phyloP scores from a whole-genome alignment of 2,329 filamentous ascomycete species.

The Thielaviopsis populi region DNA sequence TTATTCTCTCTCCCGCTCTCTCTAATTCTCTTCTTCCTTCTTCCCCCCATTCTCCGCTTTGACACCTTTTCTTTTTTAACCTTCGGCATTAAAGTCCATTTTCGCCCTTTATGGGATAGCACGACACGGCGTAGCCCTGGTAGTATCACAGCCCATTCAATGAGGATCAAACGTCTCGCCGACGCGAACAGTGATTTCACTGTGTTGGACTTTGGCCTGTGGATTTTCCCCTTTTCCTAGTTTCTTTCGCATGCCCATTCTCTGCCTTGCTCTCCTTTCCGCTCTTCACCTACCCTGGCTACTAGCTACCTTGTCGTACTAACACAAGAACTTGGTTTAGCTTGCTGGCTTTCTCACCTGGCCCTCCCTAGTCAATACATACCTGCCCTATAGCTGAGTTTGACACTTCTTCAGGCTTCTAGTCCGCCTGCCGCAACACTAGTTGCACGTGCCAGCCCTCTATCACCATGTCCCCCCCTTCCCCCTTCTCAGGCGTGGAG shows the following conservation, averaged over 20 bases:
- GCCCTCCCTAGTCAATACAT: not conserved
- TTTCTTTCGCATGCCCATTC: not conserved
- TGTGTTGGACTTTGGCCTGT: not conserved
- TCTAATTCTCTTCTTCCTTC: not conserved
- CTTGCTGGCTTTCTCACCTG: not conserved
- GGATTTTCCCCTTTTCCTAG: not conserved
- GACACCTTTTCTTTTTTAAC: not conserved
- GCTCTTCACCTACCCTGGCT: not conserved
- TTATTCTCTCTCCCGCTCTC: not conserved
- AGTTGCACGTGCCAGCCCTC: not conserved
- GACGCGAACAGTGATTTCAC: not conserved
- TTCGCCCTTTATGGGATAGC: not conserved
- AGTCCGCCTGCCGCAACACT: not conserved
- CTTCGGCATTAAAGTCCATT: not conserved
- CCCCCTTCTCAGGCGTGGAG: not conserved
- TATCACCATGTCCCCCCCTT: not conserved
- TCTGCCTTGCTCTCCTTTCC: not conserved
- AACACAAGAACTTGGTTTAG: not conserved
- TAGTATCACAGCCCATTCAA: conserved; percentile 1
- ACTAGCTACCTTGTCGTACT: not conserved
- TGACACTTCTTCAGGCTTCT: not conserved
- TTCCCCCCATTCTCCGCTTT: not conserved
- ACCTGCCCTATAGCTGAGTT: not conserved
- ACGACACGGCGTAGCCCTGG: not conserved
- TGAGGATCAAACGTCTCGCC: conserved; percentile 7